Conservation (phyloP, 768 basidiomycete genomes). For the Lentinula edodes region DNA sequence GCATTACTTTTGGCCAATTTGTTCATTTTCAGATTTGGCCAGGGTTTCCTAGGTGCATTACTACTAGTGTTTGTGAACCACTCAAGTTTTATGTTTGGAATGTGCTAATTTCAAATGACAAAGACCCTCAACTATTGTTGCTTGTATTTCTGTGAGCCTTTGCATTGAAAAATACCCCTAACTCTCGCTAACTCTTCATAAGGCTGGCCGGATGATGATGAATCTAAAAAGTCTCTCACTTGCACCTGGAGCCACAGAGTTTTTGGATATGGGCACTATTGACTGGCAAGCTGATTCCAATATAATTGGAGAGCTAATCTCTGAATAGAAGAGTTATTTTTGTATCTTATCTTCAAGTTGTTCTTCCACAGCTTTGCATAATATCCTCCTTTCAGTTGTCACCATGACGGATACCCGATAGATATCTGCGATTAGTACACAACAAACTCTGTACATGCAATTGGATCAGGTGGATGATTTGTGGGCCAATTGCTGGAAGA, state of each 20-base stretch:
- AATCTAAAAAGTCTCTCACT: conserved; percentile 10
- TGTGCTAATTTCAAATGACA: neutral
- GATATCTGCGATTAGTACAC: too few species aligned
- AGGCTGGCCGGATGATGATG: conserved; percentile 22
- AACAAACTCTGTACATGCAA: too few species aligned
- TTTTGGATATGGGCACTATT: too few species aligned
- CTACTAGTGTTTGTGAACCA: conserved; percentile 15
- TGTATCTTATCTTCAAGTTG: too few species aligned
- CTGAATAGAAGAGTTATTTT: too few species aligned
- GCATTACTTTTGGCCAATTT: conserved; percentile 15
- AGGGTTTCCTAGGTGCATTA: conserved; percentile 15
- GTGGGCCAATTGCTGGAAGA: too few species aligned
- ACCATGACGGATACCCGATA: too few species aligned
- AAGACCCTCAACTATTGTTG: conserved; percentile 13
- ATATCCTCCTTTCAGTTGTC: too few species aligned
- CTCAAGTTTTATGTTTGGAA: neutral
- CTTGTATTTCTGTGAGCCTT: conserved; percentile 12
- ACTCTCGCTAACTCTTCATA: neutral
- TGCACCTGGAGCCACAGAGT: neutral
- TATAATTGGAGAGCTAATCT: too few species aligned
- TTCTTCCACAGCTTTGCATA: too few species aligned
- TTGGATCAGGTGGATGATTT: too few species aligned
- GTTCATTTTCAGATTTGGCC: conserved; percentile 14
- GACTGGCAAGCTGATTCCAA: too few species aligned
- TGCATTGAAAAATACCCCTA: neutral